Evolutionary conservation across 805 yeast genomes (phyloP).

Genomic region (Zygosaccharomyces bisporus): DNA sequence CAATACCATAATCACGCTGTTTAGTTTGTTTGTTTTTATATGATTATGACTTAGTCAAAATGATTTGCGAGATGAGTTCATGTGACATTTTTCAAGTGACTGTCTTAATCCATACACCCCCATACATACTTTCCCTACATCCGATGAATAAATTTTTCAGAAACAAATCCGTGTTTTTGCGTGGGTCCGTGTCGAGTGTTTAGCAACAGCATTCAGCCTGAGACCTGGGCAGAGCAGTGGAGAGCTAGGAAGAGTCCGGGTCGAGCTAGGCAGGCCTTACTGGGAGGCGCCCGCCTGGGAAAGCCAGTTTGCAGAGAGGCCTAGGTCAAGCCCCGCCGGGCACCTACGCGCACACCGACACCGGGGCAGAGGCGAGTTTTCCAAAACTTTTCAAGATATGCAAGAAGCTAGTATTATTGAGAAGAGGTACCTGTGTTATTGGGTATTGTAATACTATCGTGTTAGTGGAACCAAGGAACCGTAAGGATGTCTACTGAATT

Average conservation of each 20-base stretch:
- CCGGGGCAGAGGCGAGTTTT: conserved; percentile 4
- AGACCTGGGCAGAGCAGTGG: not conserved
- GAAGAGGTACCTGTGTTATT: conserved; percentile 8
- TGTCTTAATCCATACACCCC: conserved; percentile 1
- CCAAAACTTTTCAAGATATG: conserved; percentile 16
- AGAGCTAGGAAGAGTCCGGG: not conserved
- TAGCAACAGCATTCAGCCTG: not conserved
- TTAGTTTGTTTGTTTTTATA: too few species aligned
- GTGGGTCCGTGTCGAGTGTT: too few species aligned
- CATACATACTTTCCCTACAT: not conserved
- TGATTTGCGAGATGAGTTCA: not conserved
- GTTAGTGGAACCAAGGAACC: conserved; percentile 28
- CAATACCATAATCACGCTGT: too few species aligned
- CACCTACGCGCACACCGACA: conserved; percentile 3
- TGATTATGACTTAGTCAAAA: too few species aligned
- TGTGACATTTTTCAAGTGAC: conserved; percentile 1
- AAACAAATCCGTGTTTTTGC: too few species aligned
- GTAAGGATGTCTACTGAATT: conserved; percentile 96
- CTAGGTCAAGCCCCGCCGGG: too few species aligned
- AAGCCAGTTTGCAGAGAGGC: too few species aligned
- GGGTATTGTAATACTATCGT: conserved; percentile 4
- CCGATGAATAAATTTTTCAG: too few species aligned
- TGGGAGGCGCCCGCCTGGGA: not conserved
- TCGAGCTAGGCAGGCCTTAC: not conserved
- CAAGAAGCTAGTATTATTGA: conserved; percentile 1